Percentiles rank a stretch among this genome's conserved stretches.
Evolutionary conservation across 805 yeast species (phyloP).

Genomic region (Cyberlindnera xishuangbannaensis): DNA sequence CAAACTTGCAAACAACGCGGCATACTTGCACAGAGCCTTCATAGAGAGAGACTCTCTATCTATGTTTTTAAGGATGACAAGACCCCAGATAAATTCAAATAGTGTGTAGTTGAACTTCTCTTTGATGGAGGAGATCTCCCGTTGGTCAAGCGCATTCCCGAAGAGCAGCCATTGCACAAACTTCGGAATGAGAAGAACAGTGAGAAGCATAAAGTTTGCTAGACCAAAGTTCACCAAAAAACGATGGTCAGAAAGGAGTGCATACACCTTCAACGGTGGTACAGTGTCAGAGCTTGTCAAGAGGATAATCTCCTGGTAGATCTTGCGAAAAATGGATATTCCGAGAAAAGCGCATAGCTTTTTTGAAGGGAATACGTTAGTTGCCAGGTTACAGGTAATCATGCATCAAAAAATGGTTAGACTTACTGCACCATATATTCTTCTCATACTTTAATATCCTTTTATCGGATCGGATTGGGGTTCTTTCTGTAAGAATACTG

Average conservation of each 20-base stretch:
- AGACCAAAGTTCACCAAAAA: constrained; percentile 12
- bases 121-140: constrained; percentile 8
- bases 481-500: too few relatives aligned
- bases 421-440: constrained; percentile 8
- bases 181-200: constrained; percentile 5
- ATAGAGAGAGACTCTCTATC: constrained; percentile 1
- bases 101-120: constrained; percentile 15
- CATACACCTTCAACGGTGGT: constrained; percentile 3
- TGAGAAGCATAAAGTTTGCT: constrained; percentile 6
- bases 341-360: constrained; percentile 9
- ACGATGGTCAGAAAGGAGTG: constrained; percentile 2
- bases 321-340: constrained; percentile 8
- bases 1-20: constrained; percentile 10
- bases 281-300: constrained; percentile 1
- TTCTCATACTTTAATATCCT: constrained; percentile 5
- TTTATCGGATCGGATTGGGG: too few relatives aligned
- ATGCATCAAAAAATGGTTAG: not conserved
- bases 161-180: constrained; percentile 10
- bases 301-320: constrained; percentile 7
- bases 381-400: not conserved
- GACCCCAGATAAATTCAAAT: constrained; percentile 17
- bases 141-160: constrained; percentile 6
- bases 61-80: constrained; percentile 12
- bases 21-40: constrained; percentile 7
- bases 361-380: constrained; percentile 1